Evolutionary conservation across 768 basidiomycete genomes (phyloP).

Genomic region (Suillus spraguei): DNA sequence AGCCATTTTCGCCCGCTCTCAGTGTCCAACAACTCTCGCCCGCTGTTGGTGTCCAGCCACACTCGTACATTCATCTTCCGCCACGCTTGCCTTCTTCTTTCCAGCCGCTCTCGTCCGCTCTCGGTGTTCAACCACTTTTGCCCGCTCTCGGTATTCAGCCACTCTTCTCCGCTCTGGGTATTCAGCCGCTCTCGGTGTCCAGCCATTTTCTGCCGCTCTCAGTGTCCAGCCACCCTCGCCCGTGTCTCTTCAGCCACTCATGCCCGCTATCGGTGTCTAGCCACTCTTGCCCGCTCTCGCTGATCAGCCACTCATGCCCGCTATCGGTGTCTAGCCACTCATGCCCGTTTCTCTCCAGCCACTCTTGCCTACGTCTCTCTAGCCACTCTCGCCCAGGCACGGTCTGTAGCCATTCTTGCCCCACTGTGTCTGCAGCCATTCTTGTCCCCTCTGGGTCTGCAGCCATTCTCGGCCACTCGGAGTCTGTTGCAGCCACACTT

Average conservation of each 20-base stretch:
- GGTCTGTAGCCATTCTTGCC: background rate
- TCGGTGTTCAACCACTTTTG: background rate
- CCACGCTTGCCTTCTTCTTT: too few species aligned
- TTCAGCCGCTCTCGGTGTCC: too few species aligned
- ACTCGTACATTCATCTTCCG: too few species aligned
- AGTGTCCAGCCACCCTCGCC: too few species aligned
- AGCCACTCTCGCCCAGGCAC: background rate
- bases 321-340: background rate
- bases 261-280: too few species aligned
- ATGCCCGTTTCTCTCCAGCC: background rate
- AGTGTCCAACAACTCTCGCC: background rate
- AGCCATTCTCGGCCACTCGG: too few species aligned
- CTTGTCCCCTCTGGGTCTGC: too few species aligned
- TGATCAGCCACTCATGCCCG: background rate
- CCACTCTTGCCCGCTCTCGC: background rate
- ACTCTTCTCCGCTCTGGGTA: too few species aligned
- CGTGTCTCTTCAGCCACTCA: too few species aligned
- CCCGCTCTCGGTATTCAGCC: background rate
- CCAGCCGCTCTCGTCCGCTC: background rate
- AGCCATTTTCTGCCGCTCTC: too few species aligned
- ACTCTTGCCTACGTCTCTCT: too few species aligned
- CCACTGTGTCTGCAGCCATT: background rate
- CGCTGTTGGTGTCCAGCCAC: background rate
- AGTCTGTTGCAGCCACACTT: too few species aligned
- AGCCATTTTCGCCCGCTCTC: background rate